phyloP scores from a whole-genome alignment of 768 basidiomycete genomes.

The Suillus variegatus region DNA sequence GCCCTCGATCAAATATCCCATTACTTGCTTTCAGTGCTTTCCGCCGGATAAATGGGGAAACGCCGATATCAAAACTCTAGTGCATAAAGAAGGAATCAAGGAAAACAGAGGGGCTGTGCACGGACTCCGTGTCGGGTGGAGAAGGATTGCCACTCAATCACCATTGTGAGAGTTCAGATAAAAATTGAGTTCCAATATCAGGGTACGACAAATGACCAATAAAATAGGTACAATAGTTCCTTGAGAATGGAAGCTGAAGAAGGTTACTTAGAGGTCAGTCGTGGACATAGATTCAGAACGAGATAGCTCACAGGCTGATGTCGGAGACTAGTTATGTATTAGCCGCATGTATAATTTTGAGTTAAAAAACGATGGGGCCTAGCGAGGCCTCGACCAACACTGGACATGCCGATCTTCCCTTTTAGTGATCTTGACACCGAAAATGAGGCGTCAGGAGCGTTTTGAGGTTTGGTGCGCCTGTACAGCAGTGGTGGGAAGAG shows the following conservation, averaged over 20 bases:
- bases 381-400: not conserved
- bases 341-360: not conserved
- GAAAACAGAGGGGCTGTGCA: not conserved
- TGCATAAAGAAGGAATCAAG: not conserved
- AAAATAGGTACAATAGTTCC: not conserved
- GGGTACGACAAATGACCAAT: not conserved
- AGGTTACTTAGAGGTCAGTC: not conserved
- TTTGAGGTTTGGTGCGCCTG: not conserved
- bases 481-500: not conserved
- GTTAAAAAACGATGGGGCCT: not conserved
- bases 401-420: not conserved
- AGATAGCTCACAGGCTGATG: not conserved
- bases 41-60: not conserved
- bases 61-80: not conserved
- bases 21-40: not conserved
- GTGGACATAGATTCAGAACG: not conserved
- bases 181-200: not conserved
- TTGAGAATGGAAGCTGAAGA: conserved; percentile 2
- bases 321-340: not conserved
- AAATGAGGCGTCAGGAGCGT: not conserved
- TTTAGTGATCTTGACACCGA: not conserved
- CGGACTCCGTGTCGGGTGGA: not conserved
- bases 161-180: not conserved
- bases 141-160: not conserved
- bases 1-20: not conserved